Base-by-base conservation (phyloP, 768 basidiomycete species). In the Boletus tylopilopsis region DNA sequence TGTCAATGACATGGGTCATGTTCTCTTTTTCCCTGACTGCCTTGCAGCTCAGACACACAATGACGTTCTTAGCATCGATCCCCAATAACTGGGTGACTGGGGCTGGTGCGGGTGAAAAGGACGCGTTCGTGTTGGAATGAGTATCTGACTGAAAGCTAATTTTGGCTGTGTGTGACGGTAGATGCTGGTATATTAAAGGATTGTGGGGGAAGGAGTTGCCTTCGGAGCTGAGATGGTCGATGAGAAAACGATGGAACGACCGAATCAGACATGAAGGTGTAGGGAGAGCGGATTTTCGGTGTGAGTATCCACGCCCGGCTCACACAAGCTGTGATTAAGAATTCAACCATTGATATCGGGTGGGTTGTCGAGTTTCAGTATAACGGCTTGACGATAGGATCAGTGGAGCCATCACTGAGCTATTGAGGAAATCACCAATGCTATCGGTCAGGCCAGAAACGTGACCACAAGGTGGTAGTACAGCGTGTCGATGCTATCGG, bases 241-340 rank as follows among this genome's bases (percentile, higher is more conserved):
- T 69, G 33, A 96, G 76, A 73, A 96, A 97, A 19, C 95, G 84
- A 65, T 97, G 93, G 75, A 97, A 97, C 15, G 82, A 81, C 68
- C 97, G 96, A 35, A 98, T 97, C 72, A 91, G n/a, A n/a, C n/a
- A n/a, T n/a, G n/a, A n/a, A n/a, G n/a, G n/a, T n/a, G n/a, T n/a
- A n/a, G n/a, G n/a, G n/a, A n/a, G n/a, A n/a, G n/a, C n/a, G n/a
- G n/a, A n/a, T n/a, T n/a, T n/a, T n/a, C n/a, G n/a, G n/a, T n/a
- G n/a, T n/a, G n/a, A n/a, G n/a, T n/a, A n/a, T n/a, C n/a, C n/a
- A n/a, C n/a, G n/a, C n/a, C n/a, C n/a, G n/a, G n/a, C n/a, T n/a
- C n/a, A n/a, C n/a, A n/a, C n/a, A n/a, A n/a, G n/a, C n/a, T n/a
- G n/a, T n/a, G n/a, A n/a, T n/a, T n/a, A n/a, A n/a, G n/a, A n/a